Conservation (phyloP, 108 stramenopile genomes). For the Aureococcus anophagefferens region DNA sequence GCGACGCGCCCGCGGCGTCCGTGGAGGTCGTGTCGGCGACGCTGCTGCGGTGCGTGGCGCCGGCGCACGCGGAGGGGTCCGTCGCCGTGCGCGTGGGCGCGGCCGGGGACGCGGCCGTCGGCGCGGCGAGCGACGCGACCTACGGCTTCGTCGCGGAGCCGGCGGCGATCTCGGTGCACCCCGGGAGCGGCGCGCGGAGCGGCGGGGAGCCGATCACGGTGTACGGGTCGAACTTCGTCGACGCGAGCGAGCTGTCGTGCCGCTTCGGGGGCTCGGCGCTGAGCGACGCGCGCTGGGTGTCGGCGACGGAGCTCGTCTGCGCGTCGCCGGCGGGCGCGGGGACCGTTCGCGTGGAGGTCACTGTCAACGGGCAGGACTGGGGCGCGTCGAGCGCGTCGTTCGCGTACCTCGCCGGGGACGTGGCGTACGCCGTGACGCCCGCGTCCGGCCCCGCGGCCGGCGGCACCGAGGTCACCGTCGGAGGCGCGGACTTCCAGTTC, state of each 20-base stretch:
- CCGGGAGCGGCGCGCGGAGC: background rate
- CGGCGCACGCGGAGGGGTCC: background rate
- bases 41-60: background rate
- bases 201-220: constrained; percentile 12
- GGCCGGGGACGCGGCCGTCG: no score
- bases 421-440: constrained; percentile 2
- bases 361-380: constrained; percentile 8
- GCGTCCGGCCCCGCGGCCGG: constrained; percentile 18
- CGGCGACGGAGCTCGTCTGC: constrained; percentile 5
- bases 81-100: no score
- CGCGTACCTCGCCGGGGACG: no score
- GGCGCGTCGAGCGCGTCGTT: no score
- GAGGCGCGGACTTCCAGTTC: background rate
- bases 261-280: background rate
- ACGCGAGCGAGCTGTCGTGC: constrained; percentile 14
- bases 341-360: constrained; percentile 9
- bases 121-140: no score
- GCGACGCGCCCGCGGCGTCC: background rate
- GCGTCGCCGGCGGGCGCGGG: constrained; percentile 10
- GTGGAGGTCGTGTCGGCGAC: background rate
- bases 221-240: constrained; percentile 19
- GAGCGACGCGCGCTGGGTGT: constrained; percentile 7
- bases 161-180: background rate
- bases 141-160: background rate
- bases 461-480: constrained; percentile 22